Evolutionary conservation across 2,329 filamentous ascomycete species (phyloP).

Genomic region (Monosporascus sp.): DNA sequence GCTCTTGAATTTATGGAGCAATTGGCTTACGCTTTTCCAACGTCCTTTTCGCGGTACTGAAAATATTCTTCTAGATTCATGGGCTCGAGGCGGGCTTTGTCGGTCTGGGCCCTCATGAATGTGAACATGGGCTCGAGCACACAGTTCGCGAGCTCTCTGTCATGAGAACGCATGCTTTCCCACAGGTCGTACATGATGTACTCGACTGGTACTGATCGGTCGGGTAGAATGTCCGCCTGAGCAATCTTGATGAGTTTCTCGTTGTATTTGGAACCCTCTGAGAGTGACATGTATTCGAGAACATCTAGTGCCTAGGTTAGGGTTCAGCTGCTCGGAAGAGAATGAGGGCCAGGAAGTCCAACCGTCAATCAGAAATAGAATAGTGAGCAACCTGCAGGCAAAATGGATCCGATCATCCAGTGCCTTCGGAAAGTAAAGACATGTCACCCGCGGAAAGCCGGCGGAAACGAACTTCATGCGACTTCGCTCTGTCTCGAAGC

Average conservation of each 20-base stretch:
- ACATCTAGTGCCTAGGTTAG: too few species aligned
- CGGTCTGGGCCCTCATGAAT: slow-evolving; percentile 37
- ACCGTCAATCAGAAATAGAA: slow-evolving; percentile 39
- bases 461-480: slow-evolving; percentile 26
- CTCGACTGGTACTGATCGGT: slow-evolving; percentile 28
- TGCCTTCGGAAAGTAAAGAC: slow-evolving; percentile 31
- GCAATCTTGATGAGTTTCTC: slow-evolving; percentile 29
- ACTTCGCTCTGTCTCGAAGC: slow-evolving; percentile 25
- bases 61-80: slow-evolving; percentile 28
- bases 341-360: slow-evolving; percentile 4
- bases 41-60: slow-evolving; percentile 32
- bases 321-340: too few species aligned
- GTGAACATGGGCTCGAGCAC: slow-evolving; percentile 31
- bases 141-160: slow-evolving; percentile 29
- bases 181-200: slow-evolving; percentile 35
- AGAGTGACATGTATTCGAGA: slow-evolving; percentile 34
- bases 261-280: slow-evolving; percentile 32
- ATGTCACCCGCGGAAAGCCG: slow-evolving; percentile 30
- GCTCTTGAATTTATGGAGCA: too few species aligned
- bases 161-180: slow-evolving; percentile 31
- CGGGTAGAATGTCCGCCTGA: slow-evolving; percentile 23
- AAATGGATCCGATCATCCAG: slow-evolving; percentile 31
- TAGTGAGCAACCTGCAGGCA: slow-evolving; percentile 31
- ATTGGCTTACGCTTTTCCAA: slow-evolving; percentile 35
- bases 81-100: slow-evolving; percentile 18